Base-by-base conservation (phyloP, 768 basidiomycete species). In the Chalciporus chontae region DNA sequence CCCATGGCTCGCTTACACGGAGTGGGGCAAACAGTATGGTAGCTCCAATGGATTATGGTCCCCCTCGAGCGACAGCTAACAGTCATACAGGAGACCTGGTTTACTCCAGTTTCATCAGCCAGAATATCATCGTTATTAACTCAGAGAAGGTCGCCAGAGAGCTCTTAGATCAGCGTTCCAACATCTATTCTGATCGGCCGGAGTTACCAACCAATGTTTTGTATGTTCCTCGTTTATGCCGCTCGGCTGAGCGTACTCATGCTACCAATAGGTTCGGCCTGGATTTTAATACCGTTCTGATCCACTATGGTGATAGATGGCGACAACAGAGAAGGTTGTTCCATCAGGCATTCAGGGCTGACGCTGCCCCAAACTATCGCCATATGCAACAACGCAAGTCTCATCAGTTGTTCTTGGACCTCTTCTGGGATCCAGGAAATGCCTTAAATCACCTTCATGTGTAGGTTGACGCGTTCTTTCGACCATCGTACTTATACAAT, bases 231-330 rank as follows among this genome's bases (percentile, higher is more conserved):
- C 39, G 15, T 32, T 4, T 14, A 13, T n/a, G 6, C 9, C 14
- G 9, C 8, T 18, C 29, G 15, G 45, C 50, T 26, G 2, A 31
- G 8, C 42, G 14, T 29, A 49, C 36, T 14, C 21, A 2, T 0
- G 0, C 9, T 29, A 4, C n/a, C 26, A 37, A 6, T 37, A 63
- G 63, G 50, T 46, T 69, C 60, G 67, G 69, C 52, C 1, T 73
- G 46, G 66, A 61, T 60, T 72, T 70, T 51, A 64, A 67, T 41
- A 60, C 64, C 1, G 63, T 57, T 11, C 42, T 71, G 11, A 63
- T 70, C 57, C 57, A 40, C n/a, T 73, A 75, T 49, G 72, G 71
- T 9, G 58, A 63, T 14, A 59, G 59, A 45, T 75, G 72, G 74
- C 64, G 69, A 13, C 38, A 42, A 21, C 68, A 72, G 32, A 55